Conservation (phyloP, 1,284 basidiomycete genomes). For the Porogramme epimiltina region DNA sequence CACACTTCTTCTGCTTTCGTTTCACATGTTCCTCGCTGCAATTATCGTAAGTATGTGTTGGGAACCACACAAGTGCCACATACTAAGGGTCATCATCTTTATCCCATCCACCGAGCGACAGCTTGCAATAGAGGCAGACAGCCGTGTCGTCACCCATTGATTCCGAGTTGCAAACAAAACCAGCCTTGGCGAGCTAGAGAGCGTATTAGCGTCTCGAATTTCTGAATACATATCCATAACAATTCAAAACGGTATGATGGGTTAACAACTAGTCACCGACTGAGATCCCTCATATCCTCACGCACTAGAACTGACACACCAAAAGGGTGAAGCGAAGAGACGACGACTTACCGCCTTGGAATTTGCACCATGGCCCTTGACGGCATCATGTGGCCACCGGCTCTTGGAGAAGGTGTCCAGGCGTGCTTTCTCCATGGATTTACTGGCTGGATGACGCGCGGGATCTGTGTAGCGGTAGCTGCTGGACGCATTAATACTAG, state of each 20-base stretch:
- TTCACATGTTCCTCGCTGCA: slow-evolving; percentile 66
- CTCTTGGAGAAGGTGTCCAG: slow-evolving; percentile 64
- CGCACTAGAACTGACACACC: background rate
- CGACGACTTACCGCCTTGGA: slow-evolving; percentile 60
- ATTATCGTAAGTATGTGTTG: slow-evolving; percentile 4
- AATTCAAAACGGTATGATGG: slow-evolving; percentile 1
- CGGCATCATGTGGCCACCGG: slow-evolving; percentile 75
- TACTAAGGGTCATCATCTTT: slow-evolving; percentile 78
- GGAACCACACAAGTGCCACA: slow-evolving; percentile 26
- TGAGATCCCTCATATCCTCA: background rate
- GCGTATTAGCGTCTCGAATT: background rate
- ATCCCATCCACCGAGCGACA: slow-evolving; percentile 81
- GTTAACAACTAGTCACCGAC: background rate
- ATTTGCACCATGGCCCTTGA: slow-evolving; percentile 64
- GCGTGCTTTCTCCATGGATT: slow-evolving; percentile 68
- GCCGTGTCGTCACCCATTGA: slow-evolving; percentile 69
- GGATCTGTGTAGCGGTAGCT: slow-evolving; percentile 47
- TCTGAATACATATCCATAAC: background rate
- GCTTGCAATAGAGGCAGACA: slow-evolving; percentile 77
- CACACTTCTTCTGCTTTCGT: slow-evolving; percentile 56
- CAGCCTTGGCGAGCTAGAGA: slow-evolving; percentile 77
- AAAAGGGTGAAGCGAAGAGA: background rate
- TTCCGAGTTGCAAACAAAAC: slow-evolving; percentile 77
- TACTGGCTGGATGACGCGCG: slow-evolving; percentile 63
- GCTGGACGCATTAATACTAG: background rate